A percentile compares a stretch with the other conserved stretches of the same genome.
Conservation (phyloP, 192 early-diverging fungal species). For the Phlyctochytrium arcticum region DNA sequence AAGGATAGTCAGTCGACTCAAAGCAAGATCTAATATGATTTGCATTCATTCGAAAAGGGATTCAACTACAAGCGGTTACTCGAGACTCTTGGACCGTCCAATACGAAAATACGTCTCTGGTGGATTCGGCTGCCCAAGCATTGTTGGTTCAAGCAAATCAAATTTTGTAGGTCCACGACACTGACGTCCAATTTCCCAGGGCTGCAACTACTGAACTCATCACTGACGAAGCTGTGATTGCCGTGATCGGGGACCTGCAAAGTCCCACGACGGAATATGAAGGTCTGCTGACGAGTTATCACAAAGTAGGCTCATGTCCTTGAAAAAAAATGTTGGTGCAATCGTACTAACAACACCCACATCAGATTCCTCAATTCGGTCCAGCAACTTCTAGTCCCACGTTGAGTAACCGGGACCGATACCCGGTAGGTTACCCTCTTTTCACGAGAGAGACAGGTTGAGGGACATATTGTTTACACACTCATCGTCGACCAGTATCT, state of each 20-base stretch:
- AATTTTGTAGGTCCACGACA: too few relatives aligned
- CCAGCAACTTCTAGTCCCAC: not conserved
- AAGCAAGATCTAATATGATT: too few relatives aligned
- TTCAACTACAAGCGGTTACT: not conserved
- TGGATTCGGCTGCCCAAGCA: not conserved
- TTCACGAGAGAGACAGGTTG: too few relatives aligned
- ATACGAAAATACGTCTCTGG: not conserved
- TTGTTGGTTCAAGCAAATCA: too few relatives aligned
- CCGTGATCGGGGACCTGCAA: not conserved
- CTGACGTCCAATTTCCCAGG: too few relatives aligned
- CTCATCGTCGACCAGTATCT: too few relatives aligned
- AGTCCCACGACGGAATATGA: not conserved
- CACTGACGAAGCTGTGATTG: not conserved
- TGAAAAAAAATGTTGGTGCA: not conserved
- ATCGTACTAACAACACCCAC: not conserved
- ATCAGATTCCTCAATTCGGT: not conserved
- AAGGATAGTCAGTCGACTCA: too few relatives aligned
- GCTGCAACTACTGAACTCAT: not conserved
- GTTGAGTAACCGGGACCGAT: not conserved
- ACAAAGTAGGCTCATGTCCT: not conserved
- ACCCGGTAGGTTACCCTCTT: not conserved
- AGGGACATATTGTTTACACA: too few relatives aligned
- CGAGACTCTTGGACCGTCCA: not conserved
- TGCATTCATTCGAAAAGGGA: not conserved
- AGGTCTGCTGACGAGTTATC: not conserved